Evolutionary conservation across 139 green algal species (phyloP).

Genomic region (Micractinium sp.): DNA sequence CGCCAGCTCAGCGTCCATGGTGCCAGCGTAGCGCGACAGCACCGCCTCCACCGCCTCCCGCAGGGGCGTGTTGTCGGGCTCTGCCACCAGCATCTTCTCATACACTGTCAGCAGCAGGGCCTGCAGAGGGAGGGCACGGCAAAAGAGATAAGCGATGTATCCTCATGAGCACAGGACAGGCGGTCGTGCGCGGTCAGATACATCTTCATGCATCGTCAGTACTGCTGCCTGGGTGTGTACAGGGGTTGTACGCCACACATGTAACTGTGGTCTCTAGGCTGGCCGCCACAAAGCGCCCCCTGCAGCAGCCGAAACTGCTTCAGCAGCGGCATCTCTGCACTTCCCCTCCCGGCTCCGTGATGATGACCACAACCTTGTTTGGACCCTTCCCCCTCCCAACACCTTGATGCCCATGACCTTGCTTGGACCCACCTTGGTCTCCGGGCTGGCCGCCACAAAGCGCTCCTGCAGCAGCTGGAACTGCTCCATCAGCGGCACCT

Average conservation of each 20-base stretch:
- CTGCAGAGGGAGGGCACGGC: slow-evolving; percentile 19
- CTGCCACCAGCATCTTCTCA: slow-evolving; percentile 66
- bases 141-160: too few species aligned
- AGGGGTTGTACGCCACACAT: neutral
- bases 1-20: slow-evolving; percentile 85
- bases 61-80: slow-evolving; percentile 64
- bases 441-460: slow-evolving; percentile 64
- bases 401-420: too few species aligned
- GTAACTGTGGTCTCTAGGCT: too few species aligned
- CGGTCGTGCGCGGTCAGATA: slow-evolving; percentile 53
- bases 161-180: too few species aligned
- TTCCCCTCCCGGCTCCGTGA: too few species aligned
- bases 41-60: slow-evolving; percentile 32
- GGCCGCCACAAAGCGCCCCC: too few species aligned
- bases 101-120: slow-evolving; percentile 89
- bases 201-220: slow-evolving; percentile 40
- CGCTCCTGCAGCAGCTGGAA: slow-evolving; percentile 83
- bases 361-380: too few species aligned
- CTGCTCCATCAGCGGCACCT: slow-evolving; percentile 62
- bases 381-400: too few species aligned
- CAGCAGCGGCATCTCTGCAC: neutral
- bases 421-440: slow-evolving; percentile 61
- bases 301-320: neutral
- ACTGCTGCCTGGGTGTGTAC: too few species aligned
- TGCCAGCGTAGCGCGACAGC: slow-evolving; percentile 40